Evolutionary conservation across 768 basidiomycete species (phyloP), one percentile per base, ranked within the genome.

Genomic region (Leccinum truebloodii): DNA sequence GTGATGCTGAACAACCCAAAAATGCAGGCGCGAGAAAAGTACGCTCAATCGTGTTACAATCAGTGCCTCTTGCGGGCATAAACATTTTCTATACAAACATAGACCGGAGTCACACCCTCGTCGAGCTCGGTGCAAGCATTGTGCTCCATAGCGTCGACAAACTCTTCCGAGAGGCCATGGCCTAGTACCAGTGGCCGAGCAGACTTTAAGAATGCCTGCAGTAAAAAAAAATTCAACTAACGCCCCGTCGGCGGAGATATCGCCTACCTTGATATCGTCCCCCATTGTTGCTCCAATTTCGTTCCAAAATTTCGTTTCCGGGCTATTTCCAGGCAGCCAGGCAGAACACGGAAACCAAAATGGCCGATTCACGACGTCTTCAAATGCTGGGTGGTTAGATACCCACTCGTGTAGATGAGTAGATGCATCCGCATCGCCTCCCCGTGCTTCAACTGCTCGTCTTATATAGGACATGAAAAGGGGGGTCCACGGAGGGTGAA

Each of bases 131-230:
- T 49, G n/a, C 69, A 70, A 13, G 85, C 81, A 24, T 83, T 80
- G 6, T 58, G 57, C 70, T 89, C 80, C 18, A 92, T 71, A 34
- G 81, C 75, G 59, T 85, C 75, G 22, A 90, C 79, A 16, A 85
- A 67, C 8, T 75, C 71, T 67, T 81, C 80, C 3, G 84, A 71
- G 30, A 90, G 66, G 4, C 88, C 90, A 65, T 77, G 81, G 13
- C 85, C 82, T 6, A 92, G 79, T 3, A 92, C 79, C 46, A 92
- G 75, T 22, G 88, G 86, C n/a, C 88, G 79, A 18, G 83, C 86
- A 1, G 86, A 84, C 63, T 78, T 80, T 44, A 92, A 67, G 68
- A 92, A 90, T 14, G 81, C 77, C 88, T 92, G 62, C 20, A 61
- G 48, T 22, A 52, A 57, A 30, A 18, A 44, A 51, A 39, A 37